Evolutionary conservation across 2,329 filamentous ascomycete species (phyloP).

Genomic region (Fusarium sp.): DNA sequence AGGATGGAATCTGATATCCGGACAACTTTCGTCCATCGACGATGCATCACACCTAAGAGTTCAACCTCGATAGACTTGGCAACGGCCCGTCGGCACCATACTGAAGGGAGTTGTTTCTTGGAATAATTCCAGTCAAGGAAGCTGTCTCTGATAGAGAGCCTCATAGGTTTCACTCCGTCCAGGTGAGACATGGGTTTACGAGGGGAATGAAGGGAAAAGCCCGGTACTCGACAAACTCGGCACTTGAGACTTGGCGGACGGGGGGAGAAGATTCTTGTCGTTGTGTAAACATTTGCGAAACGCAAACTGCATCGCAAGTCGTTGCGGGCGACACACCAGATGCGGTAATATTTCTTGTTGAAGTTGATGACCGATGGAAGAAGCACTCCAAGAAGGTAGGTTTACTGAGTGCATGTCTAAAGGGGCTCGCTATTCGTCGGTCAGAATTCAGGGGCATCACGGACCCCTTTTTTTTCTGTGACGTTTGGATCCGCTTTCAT

Average conservation of each 20-base stretch:
- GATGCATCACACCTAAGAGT: background rate
- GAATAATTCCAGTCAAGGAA: background rate
- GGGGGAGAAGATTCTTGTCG: background rate
- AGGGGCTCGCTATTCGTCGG: background rate
- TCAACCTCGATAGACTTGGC: background rate
- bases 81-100: background rate
- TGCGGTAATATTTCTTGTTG: background rate
- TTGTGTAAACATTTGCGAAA: slow-evolving; percentile 13
- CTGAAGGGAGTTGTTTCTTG: background rate
- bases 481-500: background rate
- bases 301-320: slow-evolving; percentile 19
- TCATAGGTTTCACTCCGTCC: background rate
- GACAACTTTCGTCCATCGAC: background rate
- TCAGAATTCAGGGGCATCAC: slow-evolving; percentile 17
- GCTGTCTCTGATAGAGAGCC: background rate
- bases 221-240: slow-evolving; percentile 6
- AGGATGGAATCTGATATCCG: background rate
- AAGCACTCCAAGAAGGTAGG: background rate
- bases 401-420: slow-evolving; percentile 16
- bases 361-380: background rate
- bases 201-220: background rate
- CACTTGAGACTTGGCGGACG: slow-evolving; percentile 11
- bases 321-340: slow-evolving; percentile 18
- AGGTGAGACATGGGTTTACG: background rate
- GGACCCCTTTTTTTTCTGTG: slow-evolving; percentile 16